A percentile compares a stretch with the other conserved stretches of the same genome.
Conservation (phyloP, 352 stramenopile species). For the Globisporangium uncinulatum region DNA sequence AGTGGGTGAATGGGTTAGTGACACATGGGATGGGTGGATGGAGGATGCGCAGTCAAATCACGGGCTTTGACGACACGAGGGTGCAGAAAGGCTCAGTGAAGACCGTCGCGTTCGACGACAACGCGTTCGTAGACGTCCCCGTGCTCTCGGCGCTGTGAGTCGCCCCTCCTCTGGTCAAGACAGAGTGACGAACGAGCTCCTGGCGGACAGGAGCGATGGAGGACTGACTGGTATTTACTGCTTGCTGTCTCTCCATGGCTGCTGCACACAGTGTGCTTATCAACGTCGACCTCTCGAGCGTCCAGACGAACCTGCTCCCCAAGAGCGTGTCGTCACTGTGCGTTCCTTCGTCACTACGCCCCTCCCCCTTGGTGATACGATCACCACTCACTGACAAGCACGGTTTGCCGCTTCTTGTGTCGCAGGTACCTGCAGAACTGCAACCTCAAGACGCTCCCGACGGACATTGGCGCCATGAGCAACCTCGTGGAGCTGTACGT, state of each 20-base stretch:
- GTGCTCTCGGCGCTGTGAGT: constrained; percentile 45
- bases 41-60: constrained; percentile 48
- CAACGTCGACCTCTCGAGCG: constrained; percentile 52
- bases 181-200: not conserved
- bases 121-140: constrained; percentile 36
- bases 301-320: constrained; percentile 43
- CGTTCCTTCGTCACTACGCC: not conserved
- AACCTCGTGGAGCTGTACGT: constrained; percentile 55
- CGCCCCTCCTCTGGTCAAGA: no score
- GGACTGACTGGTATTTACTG: not conserved
- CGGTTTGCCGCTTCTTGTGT: not conserved
- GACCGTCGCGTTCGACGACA: constrained; percentile 34
- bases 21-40: no score
- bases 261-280: constrained; percentile 30
- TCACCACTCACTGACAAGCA: no score
- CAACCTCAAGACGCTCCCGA: constrained; percentile 42
- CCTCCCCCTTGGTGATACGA: no score
- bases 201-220: no score
- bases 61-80: constrained; percentile 45
- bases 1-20: no score
- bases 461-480: constrained; percentile 36
- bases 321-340: constrained; percentile 38
- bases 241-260: not conserved
- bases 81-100: constrained; percentile 61
- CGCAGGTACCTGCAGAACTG: constrained; percentile 65